Conservation (phyloP, 768 basidiomycete species). For the Candolleomyces efflorescens region DNA sequence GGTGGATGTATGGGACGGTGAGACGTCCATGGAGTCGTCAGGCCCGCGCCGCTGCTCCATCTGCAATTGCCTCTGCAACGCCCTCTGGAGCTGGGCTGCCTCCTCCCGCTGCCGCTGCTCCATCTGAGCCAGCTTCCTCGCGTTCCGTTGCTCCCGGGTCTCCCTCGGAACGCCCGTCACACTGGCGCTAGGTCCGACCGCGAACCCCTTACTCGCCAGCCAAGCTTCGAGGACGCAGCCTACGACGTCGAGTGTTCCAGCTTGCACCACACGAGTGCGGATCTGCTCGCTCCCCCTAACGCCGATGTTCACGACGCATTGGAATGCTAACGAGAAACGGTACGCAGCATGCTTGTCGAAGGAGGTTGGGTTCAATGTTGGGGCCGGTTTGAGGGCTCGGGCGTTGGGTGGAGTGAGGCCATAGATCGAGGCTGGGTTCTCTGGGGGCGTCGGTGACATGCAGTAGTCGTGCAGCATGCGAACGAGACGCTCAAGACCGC, state of each 20-base stretch:
- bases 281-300: slow-evolving; percentile 93
- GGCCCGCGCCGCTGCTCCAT: slow-evolving; percentile 25
- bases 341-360: slow-evolving; percentile 86
- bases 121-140: slow-evolving; percentile 50
- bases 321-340: slow-evolving; percentile 90
- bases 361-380: slow-evolving; percentile 60
- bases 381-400: slow-evolving; percentile 48
- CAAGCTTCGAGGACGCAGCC: slow-evolving; percentile 93
- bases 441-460: slow-evolving; percentile 75
- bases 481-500: slow-evolving; percentile 93
- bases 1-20: slow-evolving; percentile 17
- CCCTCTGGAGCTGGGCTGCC: slow-evolving; percentile 52
- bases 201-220: slow-evolving; percentile 84
- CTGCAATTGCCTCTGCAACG: slow-evolving; percentile 43
- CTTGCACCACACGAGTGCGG: slow-evolving; percentile 88
- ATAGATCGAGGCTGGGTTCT: slow-evolving; percentile 71
- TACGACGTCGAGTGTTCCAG: slow-evolving; percentile 89
- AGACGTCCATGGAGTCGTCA: slow-evolving; percentile 28
- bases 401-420: slow-evolving; percentile 67
- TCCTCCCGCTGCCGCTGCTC: slow-evolving; percentile 60
- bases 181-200: slow-evolving; percentile 75
- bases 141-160: slow-evolving; percentile 67
- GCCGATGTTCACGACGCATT: slow-evolving; percentile 96
- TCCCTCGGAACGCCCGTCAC: slow-evolving; percentile 74
- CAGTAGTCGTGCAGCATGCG: slow-evolving; percentile 89